Base-by-base conservation (phyloP, 768 basidiomycete species). In the Mycena metata region DNA sequence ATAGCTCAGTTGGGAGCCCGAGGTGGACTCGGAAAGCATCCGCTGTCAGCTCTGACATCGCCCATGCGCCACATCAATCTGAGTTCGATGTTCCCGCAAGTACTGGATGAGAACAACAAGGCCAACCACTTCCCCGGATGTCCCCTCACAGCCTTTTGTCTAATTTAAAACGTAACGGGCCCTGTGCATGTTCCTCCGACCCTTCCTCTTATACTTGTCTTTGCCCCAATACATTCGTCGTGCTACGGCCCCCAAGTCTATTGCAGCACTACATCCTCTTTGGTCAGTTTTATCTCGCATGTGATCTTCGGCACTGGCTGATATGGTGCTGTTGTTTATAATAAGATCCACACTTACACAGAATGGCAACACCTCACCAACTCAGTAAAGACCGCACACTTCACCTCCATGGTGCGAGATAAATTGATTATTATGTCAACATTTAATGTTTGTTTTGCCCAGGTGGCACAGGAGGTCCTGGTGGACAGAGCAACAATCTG, bases 401-500 rank as follows among this genome's bases (percentile, higher is more conserved):
- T 33, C 33, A 13, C 35, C 42, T 57, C 21, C 39, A 57, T 12
- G 55, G 55, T 57, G 55, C 39, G 41, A 42, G 55, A 57, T 30
- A 10, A 41, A 42, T 45, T 23, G 19, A 19, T 26, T 58, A 46
- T 24, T 42, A 58, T 43, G 46, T 21, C n/a, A 19, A 58, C 24
- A 45, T 58, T 5, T 30, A 57, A 42, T 42, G 47, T 60, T 51
- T 61, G 39, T 61, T 33, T 39, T 61, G 24, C 49, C 39, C 47
- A 61, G 60, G 60, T 50, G 60, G 59, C 46, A 60, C 33, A 12
- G 59, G 47, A 49, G 59, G 59, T 50, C 46, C 4, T 47, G 59
- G 59, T 49, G 59, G 59, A n/a, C 11, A 35, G 46, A 35, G 46
- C 24, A 47, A 60, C 35, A 47, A n/a, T n/a, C n/a, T n/a, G 33